phyloP scores from a whole-genome alignment of 805 yeast genomes.

The Teunomyces tritomae region DNA sequence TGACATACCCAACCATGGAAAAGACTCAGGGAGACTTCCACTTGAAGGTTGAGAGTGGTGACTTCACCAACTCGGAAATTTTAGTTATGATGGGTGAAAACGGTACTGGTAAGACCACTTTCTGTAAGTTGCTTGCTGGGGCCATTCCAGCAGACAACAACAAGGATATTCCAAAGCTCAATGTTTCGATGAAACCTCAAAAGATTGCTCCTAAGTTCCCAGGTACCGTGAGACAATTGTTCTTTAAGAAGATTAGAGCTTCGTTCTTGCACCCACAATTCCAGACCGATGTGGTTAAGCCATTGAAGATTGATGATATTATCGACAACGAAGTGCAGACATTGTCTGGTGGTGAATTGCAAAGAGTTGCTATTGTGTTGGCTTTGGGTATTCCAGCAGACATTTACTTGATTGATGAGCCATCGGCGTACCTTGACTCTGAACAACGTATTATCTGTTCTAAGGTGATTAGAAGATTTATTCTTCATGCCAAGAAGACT shows the following conservation, averaged over 20 bases:
- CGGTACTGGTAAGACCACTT: conserved; percentile 99
- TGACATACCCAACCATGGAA: conserved; percentile 73
- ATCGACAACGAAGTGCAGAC: conserved; percentile 98
- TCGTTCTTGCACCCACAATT: conserved; percentile 94
- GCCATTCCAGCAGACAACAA: conserved; percentile 84
- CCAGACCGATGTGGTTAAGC: conserved; percentile 97
- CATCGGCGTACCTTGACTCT: conserved; percentile 97
- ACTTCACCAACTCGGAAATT: conserved; percentile 93
- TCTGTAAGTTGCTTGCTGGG: conserved; percentile 94
- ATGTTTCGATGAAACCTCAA: conserved; percentile 98
- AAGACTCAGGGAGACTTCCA: conserved; percentile 97
- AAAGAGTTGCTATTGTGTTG: conserved; percentile 96
- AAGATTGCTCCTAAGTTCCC: conserved; percentile 98
- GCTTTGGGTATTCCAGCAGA: conserved; percentile 94
- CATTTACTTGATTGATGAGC: conserved; percentile 96
- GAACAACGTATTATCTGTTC: conserved; percentile 99
- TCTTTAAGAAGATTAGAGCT: conserved; percentile 94
- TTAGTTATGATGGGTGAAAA: conserved; percentile 99
- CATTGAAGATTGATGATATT: conserved; percentile 87
- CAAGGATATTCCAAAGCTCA: conserved; percentile 76
- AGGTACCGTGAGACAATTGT: conserved; percentile 97
- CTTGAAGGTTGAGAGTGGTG: conserved; percentile 78
- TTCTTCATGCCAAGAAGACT: conserved; percentile 94
- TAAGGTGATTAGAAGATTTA: conserved; percentile 95
- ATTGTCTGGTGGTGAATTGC: conserved; percentile 98